Base-by-base conservation (phyloP, 768 basidiomycete species). In the Russula vinacea region DNA sequence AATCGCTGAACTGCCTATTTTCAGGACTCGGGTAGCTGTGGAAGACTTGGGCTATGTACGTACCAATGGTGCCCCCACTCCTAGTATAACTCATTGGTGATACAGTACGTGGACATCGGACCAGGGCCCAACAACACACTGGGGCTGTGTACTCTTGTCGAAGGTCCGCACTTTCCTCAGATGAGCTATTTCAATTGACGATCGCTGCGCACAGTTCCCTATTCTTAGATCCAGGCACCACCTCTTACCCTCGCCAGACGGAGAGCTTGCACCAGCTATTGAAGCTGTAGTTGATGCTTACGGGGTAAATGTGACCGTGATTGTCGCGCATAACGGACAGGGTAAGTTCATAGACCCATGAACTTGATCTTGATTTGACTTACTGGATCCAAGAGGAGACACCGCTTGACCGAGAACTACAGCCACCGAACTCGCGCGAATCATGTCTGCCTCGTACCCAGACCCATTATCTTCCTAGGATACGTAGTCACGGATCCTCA, bases 291-390 rank as follows among this genome's bases (percentile, higher is more conserved):
- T 95, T 16, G 88, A 94, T 57, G 79, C 92, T 8, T 88, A 85
- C 67, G 92, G 92, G 0, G 87, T 85, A 0, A 80, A 83, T 57
- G 83, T 94, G 19, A 87, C 86, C 6, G 91, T 94, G 0, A 79
- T 95, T n/a, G 89, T 95, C 11, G 81, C 91, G 0, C 94, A 96
- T 68, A 95, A 96, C 71, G 94, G 94, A 7, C 94, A 96, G 81
- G 90, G 90, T 88, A 65, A 58, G 29, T 22, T 73, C 62, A 16
- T 35, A 32, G n/a, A 16, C 32, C 2, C 29, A 14, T 51, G 39
- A 32, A n/a, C 5, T 13, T 22, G 22, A 16, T 29, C 19, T 26
- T 37, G 44, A 44, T 49, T 35, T 56, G 44, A 59, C 52, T 22
- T 19, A 24, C 47, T 37, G 11, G 16, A 17, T 45, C 19, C 26